Percentiles rank a stretch among this genome's conserved stretches.
phyloP scores from a whole-genome alignment of 306 rosid species.

The Trifolium repens region DNA sequence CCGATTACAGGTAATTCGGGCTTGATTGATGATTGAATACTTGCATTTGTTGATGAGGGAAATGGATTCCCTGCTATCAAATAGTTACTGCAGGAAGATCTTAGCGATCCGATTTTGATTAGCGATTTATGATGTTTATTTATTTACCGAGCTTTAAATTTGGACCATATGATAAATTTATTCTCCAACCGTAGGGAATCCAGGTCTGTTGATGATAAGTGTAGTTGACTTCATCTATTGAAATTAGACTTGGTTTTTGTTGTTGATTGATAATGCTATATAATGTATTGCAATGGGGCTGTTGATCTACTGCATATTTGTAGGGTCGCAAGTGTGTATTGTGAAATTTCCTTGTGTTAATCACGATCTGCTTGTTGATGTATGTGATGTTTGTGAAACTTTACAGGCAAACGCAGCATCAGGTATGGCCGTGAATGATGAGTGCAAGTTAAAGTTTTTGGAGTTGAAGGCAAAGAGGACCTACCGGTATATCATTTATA shows the following conservation, averaged over 20 bases:
- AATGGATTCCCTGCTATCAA: background rate
- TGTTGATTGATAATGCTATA: background rate
- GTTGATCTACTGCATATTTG: background rate
- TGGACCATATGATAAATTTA: background rate
- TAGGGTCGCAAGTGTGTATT: slow-evolving; percentile 13
- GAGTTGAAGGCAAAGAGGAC: slow-evolving; percentile 87
- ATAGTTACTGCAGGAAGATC: background rate
- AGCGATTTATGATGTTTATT: background rate
- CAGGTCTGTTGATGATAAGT: background rate
- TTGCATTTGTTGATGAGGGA: background rate
- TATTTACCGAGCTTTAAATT: background rate
- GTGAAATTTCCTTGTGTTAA: background rate
- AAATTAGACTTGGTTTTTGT: background rate
- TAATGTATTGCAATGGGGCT: background rate
- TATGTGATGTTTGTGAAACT: slow-evolving; percentile 25
- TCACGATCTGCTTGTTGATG: background rate
- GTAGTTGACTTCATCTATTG: background rate
- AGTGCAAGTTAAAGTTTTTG: slow-evolving; percentile 77
- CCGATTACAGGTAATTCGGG: background rate
- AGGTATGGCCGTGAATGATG: slow-evolving; percentile 83
- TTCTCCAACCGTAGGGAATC: background rate
- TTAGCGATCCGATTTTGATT: background rate
- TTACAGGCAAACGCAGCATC: slow-evolving; percentile 80
- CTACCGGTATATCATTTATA: slow-evolving; percentile 67
- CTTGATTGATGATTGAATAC: background rate